These are phyloP conservation scores for Hemileccinum impolitum DNA, from an alignment of 768 basidiomycete species.

Conservation along the genomic window DNA sequence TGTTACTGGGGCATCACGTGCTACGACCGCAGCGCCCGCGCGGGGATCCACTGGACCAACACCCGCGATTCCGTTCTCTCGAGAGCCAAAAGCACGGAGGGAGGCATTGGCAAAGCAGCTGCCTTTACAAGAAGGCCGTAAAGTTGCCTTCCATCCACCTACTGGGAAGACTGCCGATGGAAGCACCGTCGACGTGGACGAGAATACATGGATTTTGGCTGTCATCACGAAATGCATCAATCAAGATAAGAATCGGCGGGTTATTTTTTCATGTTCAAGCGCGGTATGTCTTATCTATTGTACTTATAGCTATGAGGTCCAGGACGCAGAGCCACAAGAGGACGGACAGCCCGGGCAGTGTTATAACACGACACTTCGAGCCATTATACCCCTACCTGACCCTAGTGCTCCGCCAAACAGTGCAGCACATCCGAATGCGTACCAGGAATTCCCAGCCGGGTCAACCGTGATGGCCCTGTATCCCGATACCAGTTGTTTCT, in stretches of 20 bases:
- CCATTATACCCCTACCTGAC: constrained; percentile 81
- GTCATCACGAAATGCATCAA: constrained; percentile 68
- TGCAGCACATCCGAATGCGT: constrained; percentile 63
- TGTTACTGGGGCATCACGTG: constrained; percentile 18
- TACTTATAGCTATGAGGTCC: constrained; percentile 69
- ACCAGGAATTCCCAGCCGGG: constrained; percentile 68
- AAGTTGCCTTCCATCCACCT: constrained; percentile 78
- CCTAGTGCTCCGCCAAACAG: constrained; percentile 53
- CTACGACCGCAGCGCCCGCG: constrained; percentile 18
- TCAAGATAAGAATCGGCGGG: constrained; percentile 67
- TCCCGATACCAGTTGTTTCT: constrained; percentile 89
- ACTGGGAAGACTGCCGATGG: constrained; percentile 48
- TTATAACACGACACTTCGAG: constrained; percentile 66
- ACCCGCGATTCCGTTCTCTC: constrained; percentile 47
- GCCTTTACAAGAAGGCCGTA: constrained; percentile 69
- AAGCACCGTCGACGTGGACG: constrained; percentile 49
- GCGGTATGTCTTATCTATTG: background rate
- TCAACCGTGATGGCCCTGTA: constrained; percentile 84
- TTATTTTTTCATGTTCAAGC: background rate
- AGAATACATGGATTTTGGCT: constrained; percentile 74
- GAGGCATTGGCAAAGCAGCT: constrained; percentile 60
- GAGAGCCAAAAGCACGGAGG: constrained; percentile 65
- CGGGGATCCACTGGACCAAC: constrained; percentile 60
- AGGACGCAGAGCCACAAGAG: constrained; percentile 81
- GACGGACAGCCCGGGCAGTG: constrained; percentile 68